Conservation (phyloP, 2,329 filamentous ascomycete genomes). For the Penicillium sp. region DNA sequence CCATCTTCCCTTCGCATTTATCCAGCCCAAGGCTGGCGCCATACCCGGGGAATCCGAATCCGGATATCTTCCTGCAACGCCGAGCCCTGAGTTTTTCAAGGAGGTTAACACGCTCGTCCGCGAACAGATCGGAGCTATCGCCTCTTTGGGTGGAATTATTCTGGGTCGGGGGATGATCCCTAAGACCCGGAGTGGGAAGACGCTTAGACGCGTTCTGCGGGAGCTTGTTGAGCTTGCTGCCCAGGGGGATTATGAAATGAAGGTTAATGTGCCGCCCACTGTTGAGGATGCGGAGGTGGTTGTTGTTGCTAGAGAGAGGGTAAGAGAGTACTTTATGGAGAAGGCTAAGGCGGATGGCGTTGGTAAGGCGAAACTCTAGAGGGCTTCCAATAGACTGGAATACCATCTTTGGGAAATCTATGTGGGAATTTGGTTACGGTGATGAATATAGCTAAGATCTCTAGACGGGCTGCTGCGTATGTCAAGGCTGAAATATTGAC, state of each 20-base stretch:
- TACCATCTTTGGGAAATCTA: background rate
- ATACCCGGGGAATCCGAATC: background rate
- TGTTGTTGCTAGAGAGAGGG: slow-evolving; percentile 65
- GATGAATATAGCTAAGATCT: no score
- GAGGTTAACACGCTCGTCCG: slow-evolving; percentile 58
- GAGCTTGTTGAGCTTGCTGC: slow-evolving; percentile 81
- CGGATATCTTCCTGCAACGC: slow-evolving; percentile 32
- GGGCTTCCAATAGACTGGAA: background rate
- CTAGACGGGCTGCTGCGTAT: no score
- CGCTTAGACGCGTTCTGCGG: slow-evolving; percentile 72
- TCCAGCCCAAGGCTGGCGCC: slow-evolving; percentile 57
- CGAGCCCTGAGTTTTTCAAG: slow-evolving; percentile 45
- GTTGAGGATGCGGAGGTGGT: slow-evolving; percentile 77
- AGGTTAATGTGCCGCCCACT: slow-evolving; percentile 73
- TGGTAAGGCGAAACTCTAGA: slow-evolving; percentile 46
- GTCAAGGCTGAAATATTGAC: no score
- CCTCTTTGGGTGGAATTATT: slow-evolving; percentile 78
- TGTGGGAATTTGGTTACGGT: background rate
- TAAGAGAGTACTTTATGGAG: slow-evolving; percentile 69
- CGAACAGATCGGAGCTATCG: slow-evolving; percentile 80
- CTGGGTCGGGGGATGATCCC: slow-evolving; percentile 84
- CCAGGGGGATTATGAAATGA: slow-evolving; percentile 66
- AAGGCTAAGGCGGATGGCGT: slow-evolving; percentile 20
- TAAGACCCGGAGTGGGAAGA: slow-evolving; percentile 90
- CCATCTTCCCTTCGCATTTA: slow-evolving; percentile 85